These are phyloP conservation scores for Vitis riparia DNA, from an alignment of 164 flowering plant species.

Conservation along the genomic window DNA sequence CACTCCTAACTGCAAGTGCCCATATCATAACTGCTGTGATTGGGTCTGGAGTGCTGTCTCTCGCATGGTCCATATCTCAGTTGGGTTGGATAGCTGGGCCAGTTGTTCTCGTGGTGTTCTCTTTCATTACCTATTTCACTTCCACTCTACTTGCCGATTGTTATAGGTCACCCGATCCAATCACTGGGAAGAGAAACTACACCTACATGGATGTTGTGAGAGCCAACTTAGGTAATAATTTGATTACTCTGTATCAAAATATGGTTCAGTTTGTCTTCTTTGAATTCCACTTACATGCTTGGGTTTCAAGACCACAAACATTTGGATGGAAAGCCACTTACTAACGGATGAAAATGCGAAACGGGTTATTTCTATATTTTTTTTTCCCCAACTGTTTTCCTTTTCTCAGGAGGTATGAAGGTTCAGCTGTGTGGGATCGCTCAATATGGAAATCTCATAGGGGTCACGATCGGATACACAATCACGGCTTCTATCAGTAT, in stretches of 20 bases:
- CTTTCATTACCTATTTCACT: slow-evolving; percentile 80
- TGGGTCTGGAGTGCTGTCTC: slow-evolving; percentile 90
- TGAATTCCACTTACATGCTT: too few relatives aligned
- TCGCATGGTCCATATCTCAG: slow-evolving; percentile 96
- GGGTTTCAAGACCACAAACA: too few relatives aligned
- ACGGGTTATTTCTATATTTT: background rate
- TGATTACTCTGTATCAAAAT: background rate
- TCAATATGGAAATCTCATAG: slow-evolving; percentile 76
- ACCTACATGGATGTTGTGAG: slow-evolving; percentile 89
- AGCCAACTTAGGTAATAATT: slow-evolving; percentile 62
- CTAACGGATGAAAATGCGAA: too few relatives aligned
- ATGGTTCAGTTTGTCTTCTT: background rate
- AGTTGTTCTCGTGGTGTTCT: slow-evolving; percentile 63
- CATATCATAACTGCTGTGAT: slow-evolving; percentile 97
- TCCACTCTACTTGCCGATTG: slow-evolving; percentile 83
- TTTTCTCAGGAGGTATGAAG: slow-evolving; percentile 65
- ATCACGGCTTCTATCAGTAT: slow-evolving; percentile 94
- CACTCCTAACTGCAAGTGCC: slow-evolving; percentile 86
- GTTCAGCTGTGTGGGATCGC: slow-evolving; percentile 85
- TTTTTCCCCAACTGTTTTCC: background rate
- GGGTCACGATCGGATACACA: slow-evolving; percentile 87
- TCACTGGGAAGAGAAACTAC: slow-evolving; percentile 81
- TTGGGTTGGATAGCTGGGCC: slow-evolving; percentile 91
- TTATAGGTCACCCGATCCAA: slow-evolving; percentile 78
- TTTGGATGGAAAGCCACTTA: too few relatives aligned